Base-by-base conservation (phyloP, 2,329 filamentous ascomycete species). In the Penicillium sp. region DNA sequence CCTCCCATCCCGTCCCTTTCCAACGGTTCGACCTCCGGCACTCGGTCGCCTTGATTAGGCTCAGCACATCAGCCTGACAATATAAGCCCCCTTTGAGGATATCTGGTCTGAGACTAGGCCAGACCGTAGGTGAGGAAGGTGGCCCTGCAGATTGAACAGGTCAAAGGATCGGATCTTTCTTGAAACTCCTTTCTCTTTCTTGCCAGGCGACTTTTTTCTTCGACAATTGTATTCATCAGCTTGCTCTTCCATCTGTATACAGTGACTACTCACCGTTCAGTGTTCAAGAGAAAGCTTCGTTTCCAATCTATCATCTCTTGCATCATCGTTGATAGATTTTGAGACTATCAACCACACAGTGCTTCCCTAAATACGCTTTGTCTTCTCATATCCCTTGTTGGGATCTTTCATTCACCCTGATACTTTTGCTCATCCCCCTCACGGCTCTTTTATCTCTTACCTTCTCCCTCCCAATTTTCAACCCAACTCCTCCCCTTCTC, bases 171-270 rank as follows among this genome's bases (percentile, higher is more conserved):
- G 48, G 46, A 50, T 26, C 36, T 44, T 46, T 51, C 27, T 50
- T 52, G 27, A 40, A 40, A 39, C 31, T 36, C 40, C 45, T 45
- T 45, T 46, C 42, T 47, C 27, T 47, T 50, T 52, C 48, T 48
- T 48, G 37, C 56, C 47, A 42, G 54, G 50, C 52, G 51, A 42
- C 55, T 54, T 55, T 56, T 47, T 13, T 40, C 16, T 51, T 50
- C 49, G 47, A 48, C 47, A 45, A 47, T 60, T 65, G 60, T 67
- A 65, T 59, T 55, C 55, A 54, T 55, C 62, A 57, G 49, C 54
- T 59, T 58, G 42, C 49, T 57, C 52, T 18, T 61, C 60, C 51
- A 56, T 62, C 60, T 67, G 61, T 68, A 64, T 65, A 54, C 64
- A 65, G 61, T 59, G 58, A 56, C 51, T 47, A 50, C 53, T 59